A percentile compares a stretch with the other conserved stretches of the same genome.
Conservation (phyloP, 2,329 filamentous ascomycete genomes). For the Fusarium solani-melongenae region DNA sequence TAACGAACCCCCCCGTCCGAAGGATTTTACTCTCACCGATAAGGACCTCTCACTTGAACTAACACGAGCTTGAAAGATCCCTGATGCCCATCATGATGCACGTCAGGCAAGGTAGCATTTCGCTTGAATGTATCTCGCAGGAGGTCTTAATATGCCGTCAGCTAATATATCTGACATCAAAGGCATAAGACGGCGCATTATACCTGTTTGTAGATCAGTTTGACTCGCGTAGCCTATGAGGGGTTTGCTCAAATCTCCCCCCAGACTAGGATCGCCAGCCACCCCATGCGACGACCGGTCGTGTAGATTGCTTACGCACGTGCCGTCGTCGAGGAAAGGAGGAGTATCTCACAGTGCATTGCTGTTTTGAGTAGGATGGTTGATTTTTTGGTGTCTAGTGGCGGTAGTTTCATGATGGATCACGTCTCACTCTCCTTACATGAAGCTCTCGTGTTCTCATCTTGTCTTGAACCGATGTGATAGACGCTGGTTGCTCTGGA, state of each 20-base stretch:
- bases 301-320: neutral
- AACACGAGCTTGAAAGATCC: slow-evolving; percentile 11
- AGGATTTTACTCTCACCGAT: neutral
- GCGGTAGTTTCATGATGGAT: neutral
- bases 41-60: neutral
- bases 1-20: neutral
- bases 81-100: slow-evolving; percentile 10
- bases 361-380: neutral
- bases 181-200: neutral
- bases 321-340: neutral
- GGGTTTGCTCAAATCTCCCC: slow-evolving; percentile 18
- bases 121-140: neutral
- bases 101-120: neutral
- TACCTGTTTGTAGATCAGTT: slow-evolving; percentile 7
- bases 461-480: neutral
- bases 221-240: slow-evolving; percentile 11
- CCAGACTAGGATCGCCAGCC: slow-evolving; percentile 31
- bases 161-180: neutral
- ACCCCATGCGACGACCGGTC: neutral
- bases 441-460: neutral
- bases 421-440: neutral
- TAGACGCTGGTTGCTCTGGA: neutral
- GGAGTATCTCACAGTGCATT: slow-evolving; percentile 32
- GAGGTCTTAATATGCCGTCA: slow-evolving; percentile 3
- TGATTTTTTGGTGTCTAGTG: neutral